phyloP scores from a whole-genome alignment of 495 filamentous ascomycete genomes.

The Podospora anserina region DNA sequence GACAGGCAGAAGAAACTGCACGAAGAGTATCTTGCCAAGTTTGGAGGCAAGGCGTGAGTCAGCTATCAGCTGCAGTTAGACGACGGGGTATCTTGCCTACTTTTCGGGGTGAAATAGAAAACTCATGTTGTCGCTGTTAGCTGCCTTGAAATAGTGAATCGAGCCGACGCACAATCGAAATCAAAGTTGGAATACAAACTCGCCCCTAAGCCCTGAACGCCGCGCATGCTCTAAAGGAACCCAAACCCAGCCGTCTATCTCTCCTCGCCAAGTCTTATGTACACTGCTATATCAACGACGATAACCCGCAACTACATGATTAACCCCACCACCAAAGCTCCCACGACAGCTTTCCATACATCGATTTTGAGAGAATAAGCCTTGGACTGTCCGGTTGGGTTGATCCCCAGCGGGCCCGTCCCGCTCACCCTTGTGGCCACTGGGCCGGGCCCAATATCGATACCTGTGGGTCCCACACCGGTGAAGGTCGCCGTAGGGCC shows the following conservation, averaged over 20 bases:
- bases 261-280: background rate
- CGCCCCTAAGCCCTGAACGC: background rate
- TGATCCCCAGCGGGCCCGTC: background rate
- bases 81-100: too few relatives aligned
- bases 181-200: background rate
- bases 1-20: constrained; percentile 87
- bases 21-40: constrained; percentile 50
- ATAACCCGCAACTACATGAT: background rate
- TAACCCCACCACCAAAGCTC: background rate
- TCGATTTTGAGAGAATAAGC: background rate
- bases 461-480: constrained; percentile 12
- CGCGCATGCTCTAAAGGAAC: background rate
- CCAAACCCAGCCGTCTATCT: background rate
- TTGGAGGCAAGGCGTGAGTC: constrained; percentile 15
- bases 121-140: background rate
- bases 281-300: background rate
- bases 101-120: background rate
- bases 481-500: constrained; percentile 15
- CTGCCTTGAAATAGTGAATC: too few relatives aligned
- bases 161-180: background rate
- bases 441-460: constrained; percentile 21
- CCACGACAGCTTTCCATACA: background rate
- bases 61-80: background rate
- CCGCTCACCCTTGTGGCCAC: constrained; percentile 12
- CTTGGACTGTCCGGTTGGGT: background rate